A percentile compares a stretch with the other conserved stretches of the same genome.
These are phyloP conservation scores for Zasmidium cellare DNA, from an alignment of 2,329 filamentous ascomycete species.

Conservation along the genomic window DNA sequence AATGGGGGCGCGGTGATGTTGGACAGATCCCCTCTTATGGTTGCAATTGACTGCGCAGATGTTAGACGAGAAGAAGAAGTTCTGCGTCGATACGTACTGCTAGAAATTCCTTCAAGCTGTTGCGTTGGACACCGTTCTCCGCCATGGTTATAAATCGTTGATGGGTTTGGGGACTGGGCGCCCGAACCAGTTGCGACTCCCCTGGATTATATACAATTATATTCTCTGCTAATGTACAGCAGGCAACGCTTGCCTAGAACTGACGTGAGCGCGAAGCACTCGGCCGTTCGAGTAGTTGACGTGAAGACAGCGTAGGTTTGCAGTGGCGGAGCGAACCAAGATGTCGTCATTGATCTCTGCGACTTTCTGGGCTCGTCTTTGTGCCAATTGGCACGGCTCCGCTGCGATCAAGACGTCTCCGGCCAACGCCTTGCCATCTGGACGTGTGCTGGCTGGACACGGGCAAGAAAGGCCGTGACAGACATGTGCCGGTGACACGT, in stretches of 20 bases:
- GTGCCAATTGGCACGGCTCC: background rate
- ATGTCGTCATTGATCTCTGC: background rate
- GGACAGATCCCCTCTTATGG: conserved; percentile 47
- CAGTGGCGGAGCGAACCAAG: conserved; percentile 2
- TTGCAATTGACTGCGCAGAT: conserved; percentile 40
- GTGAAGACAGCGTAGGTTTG: background rate
- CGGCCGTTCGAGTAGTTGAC: conserved; percentile 8
- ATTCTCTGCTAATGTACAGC: background rate
- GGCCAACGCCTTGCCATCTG: background rate
- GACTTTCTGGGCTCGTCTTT: background rate
- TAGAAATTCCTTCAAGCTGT: conserved; percentile 31
- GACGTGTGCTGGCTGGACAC: background rate
- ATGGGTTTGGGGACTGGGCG: background rate
- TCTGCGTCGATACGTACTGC: conserved; percentile 19
- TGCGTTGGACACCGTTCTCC: conserved; percentile 23
- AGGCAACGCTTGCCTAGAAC: background rate
- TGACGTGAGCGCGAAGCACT: conserved; percentile 7
- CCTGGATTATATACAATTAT: background rate
- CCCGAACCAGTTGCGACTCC: no score
- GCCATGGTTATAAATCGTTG: conserved; percentile 9
- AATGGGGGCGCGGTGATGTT: conserved; percentile 51
- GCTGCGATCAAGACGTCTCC: background rate
- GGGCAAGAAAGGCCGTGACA: background rate
- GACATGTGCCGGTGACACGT: no score
- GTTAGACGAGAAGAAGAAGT: background rate